Base-by-base conservation (phyloP, 768 basidiomycete genomes). In the Hemileccinum impolitum region DNA sequence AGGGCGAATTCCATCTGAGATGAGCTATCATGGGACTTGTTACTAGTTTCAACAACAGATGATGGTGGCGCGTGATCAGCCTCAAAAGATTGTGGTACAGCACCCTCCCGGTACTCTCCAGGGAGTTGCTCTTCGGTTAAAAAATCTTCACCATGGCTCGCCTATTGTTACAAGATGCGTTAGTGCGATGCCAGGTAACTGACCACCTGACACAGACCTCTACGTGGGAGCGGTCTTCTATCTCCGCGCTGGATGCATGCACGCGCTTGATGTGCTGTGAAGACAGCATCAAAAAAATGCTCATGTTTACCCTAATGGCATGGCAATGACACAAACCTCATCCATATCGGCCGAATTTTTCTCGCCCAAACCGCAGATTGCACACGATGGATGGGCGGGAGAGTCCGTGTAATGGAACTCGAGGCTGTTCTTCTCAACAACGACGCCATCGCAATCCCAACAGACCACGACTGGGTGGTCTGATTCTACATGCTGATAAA, bases 371-470 rank as follows among this genome's bases (percentile, higher is more conserved):
- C 55, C 54, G 26, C 64, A 66, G 35, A 49, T 30, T 2, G 23
- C 23, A 39, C 63, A 65, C 11, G 59, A 50, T 13, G 59, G 59
- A 13, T 65, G 64, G 13, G 44, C 44, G 15, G 57, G 13, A 19
- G 55, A 62, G 4, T 59, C 62, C 15, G 55, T 36, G 12, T 63
- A 66, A 38, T 65, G 64, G 21, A 37, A 45, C 14, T 55, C 58
- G 31, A 65, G 54, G 45, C 31, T 47, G 17, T 31, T 42, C 13
- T 40, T 55, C 9, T 62, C 65, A 12, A 66, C 43, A 5, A 65
- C 56, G 1, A 52, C 38, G 5, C 64, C 64, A 31, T 54, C 60
- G 28, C 64, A 65, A 21, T 66, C 64, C 64, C 64, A 65, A 48
- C 64, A 66, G 32, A 64, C 62, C 14, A 66, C 54, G 12, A 48